These are phyloP conservation scores for Chaetomium strumarium DNA, from an alignment of 2,329 filamentous ascomycete species.

Conservation along the genomic window DNA sequence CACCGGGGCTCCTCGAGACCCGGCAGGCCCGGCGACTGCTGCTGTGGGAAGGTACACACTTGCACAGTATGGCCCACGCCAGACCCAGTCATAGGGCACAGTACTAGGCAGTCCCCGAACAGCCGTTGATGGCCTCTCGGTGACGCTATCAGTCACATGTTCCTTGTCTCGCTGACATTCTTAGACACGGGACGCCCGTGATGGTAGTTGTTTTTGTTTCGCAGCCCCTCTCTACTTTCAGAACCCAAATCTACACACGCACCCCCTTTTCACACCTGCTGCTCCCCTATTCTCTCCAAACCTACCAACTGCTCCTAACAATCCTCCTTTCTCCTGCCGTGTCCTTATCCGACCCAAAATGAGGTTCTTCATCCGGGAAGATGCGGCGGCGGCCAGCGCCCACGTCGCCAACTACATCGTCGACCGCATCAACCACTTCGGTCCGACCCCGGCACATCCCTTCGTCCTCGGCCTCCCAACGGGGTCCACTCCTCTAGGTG, in stretches of 20 bases:
- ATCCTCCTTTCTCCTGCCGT: not conserved
- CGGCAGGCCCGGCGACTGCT: not conserved
- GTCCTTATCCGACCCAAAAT: constrained; percentile 35
- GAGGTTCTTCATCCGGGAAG: constrained; percentile 68
- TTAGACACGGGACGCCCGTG: not conserved
- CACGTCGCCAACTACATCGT: constrained; percentile 71
- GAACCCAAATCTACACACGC: not conserved
- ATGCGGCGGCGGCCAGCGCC: constrained; percentile 54
- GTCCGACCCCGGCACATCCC: constrained; percentile 55
- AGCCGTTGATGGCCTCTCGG: constrained; percentile 1
- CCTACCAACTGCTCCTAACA: not conserved
- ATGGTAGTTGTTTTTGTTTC: not conserved
- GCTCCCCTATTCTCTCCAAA: not conserved
- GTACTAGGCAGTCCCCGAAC: not conserved
- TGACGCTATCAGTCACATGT: constrained; percentile 5
- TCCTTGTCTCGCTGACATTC: not conserved
- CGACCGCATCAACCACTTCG: constrained; percentile 63
- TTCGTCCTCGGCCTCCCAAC: constrained; percentile 71
- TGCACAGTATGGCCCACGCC: constrained; percentile 1
- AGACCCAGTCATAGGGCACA: constrained; percentile 6
- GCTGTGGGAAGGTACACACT: not conserved
- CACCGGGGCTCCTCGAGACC: not conserved
- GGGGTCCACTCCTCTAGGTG: constrained; percentile 62
- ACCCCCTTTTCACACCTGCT: not conserved
- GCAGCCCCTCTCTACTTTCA: not conserved